These are phyloP conservation scores for Euphorbia pulcherrima DNA, from an alignment of 345 rosid species.

Conservation along the genomic window DNA sequence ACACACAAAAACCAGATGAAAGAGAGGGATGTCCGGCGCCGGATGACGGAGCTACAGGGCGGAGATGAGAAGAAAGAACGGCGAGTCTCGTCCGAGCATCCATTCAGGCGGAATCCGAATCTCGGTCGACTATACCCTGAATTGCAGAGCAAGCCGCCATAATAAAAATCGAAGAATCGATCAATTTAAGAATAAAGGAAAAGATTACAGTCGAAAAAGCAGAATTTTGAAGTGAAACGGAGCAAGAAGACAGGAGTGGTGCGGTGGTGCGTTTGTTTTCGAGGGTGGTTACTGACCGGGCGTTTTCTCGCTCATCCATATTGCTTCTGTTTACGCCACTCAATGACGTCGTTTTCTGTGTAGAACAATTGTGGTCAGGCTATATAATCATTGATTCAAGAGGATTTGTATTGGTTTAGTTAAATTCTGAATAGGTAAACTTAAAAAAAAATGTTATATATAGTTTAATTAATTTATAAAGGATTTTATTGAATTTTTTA, in stretches of 20 bases:
- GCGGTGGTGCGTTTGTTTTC: too few relatives aligned
- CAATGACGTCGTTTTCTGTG: neutral
- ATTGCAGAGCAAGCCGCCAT: neutral
- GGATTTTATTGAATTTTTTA: too few relatives aligned
- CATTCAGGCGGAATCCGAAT: slow-evolving; percentile 27
- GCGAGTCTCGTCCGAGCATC: slow-evolving; percentile 55
- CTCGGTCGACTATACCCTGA: neutral
- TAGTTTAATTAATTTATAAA: too few relatives aligned
- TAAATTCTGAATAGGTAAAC: too few relatives aligned
- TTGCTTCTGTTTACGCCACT: neutral
- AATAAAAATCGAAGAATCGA: too few relatives aligned
- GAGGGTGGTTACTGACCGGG: slow-evolving; percentile 1
- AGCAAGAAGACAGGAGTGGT: neutral
- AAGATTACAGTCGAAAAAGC: neutral
- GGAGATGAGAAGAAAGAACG: slow-evolving; percentile 59
- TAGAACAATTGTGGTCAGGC: too few relatives aligned
- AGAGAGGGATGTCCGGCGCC: slow-evolving; percentile 11
- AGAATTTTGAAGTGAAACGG: slow-evolving; percentile 1
- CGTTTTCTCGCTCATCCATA: slow-evolving; percentile 9
- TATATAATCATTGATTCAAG: too few relatives aligned
- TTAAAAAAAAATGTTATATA: too few relatives aligned
- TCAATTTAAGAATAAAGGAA: too few relatives aligned
- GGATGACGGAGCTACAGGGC: slow-evolving; percentile 25
- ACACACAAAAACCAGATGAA: slow-evolving; percentile 34
- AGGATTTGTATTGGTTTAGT: too few relatives aligned